phyloP scores from a whole-genome alignment of 2,329 filamentous ascomycete species.

The Ustilaginoidea virens region DNA sequence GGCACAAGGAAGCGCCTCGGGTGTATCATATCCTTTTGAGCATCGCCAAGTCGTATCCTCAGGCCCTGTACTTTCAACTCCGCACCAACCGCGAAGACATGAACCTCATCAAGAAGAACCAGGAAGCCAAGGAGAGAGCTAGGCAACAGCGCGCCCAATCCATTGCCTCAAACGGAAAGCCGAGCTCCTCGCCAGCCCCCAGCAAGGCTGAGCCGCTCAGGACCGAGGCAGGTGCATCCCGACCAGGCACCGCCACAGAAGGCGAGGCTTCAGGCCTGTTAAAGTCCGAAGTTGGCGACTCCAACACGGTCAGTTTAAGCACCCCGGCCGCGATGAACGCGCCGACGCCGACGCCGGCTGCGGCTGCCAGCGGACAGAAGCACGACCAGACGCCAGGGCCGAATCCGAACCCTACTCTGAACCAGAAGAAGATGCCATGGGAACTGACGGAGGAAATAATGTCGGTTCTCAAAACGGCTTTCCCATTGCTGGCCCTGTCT shows the following conservation, averaged over 20 bases:
- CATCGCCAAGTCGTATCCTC: constrained; percentile 90
- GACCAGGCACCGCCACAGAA: constrained; percentile 36
- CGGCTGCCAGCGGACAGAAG: constrained; percentile 8
- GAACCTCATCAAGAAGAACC: constrained; percentile 76
- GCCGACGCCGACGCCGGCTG: constrained; percentile 7
- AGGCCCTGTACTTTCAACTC: constrained; percentile 90
- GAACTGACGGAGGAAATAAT: constrained; percentile 94
- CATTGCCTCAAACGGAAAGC: constrained; percentile 26
- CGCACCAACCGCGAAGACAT: constrained; percentile 91
- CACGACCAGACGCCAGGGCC: constrained; percentile 7
- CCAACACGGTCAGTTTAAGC: constrained; percentile 12
- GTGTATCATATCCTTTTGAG: constrained; percentile 78
- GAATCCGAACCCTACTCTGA: too few species aligned
- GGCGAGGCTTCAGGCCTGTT: constrained; percentile 24
- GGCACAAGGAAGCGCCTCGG: constrained; percentile 78
- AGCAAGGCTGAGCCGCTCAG: constrained; percentile 36
- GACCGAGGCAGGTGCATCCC: constrained; percentile 22
- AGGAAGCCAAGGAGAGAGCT: constrained; percentile 57
- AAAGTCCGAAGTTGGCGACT: constrained; percentile 29
- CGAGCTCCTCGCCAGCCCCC: constrained; percentile 30
- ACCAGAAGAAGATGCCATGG: constrained; percentile 70
- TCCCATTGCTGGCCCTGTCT: constrained; percentile 83
- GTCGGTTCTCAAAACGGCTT: constrained; percentile 89
- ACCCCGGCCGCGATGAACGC: constrained; percentile 13
- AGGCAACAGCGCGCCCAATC: constrained; percentile 34